Conservation (phyloP, 1,284 basidiomycete genomes). For the Lentinus polychrous region DNA sequence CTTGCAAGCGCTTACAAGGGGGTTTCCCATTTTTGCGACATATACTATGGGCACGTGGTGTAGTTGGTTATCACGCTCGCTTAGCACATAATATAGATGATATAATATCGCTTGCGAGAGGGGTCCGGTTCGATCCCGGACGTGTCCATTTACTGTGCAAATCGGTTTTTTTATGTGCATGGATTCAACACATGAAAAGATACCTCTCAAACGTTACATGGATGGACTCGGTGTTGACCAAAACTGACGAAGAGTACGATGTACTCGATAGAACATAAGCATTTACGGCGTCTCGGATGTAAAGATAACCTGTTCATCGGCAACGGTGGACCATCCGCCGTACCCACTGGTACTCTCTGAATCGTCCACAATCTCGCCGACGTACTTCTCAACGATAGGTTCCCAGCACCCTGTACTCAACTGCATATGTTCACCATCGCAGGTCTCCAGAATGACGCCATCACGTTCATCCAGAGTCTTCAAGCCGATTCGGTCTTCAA, state of each 20-base stretch:
- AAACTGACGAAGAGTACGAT: no score
- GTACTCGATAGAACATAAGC: no score
- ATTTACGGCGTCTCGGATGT: conserved; percentile 3
- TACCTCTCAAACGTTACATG: no score
- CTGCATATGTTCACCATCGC: conserved; percentile 84
- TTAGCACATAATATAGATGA: neutral
- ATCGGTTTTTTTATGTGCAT: no score
- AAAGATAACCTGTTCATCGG: neutral
- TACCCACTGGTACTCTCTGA: no score
- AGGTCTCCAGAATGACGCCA: conserved; percentile 57
- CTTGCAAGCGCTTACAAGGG: no score
- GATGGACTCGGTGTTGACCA: neutral
- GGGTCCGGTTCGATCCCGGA: conserved; percentile 4
- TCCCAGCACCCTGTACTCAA: conserved; percentile 55
- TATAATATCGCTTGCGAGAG: neutral
- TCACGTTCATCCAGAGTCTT: conserved; percentile 66
- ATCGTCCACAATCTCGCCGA: conserved; percentile 26
- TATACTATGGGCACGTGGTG: conserved; percentile 3
- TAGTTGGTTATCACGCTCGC: conserved; percentile 4
- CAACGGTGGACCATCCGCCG: neutral
- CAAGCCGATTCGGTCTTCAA: conserved; percentile 87
- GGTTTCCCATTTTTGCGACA: no score
- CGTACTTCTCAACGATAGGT: conserved; percentile 40
- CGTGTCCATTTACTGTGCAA: neutral
- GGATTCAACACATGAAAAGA: no score